phyloP scores from a whole-genome alignment of 2,329 filamentous ascomycete species.

The Colletotrichum horii region DNA sequence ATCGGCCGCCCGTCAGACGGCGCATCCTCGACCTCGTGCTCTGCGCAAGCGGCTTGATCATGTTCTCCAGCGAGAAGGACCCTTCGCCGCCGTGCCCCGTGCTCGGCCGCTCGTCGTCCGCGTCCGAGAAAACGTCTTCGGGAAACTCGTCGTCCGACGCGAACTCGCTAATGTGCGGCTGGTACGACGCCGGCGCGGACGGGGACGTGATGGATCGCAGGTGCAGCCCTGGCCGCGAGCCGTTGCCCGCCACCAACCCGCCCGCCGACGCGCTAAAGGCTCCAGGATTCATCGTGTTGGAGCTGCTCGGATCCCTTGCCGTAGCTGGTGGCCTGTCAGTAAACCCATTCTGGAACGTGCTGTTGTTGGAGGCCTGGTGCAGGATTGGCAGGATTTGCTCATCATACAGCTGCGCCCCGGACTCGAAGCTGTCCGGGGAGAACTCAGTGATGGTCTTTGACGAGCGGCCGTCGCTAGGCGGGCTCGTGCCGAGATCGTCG shows the following conservation, averaged over 20 bases:
- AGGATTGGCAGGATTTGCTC: conserved; percentile 91
- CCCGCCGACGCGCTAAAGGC: conserved; percentile 53
- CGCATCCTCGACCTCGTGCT: conserved; percentile 65
- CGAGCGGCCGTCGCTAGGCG: conserved; percentile 65
- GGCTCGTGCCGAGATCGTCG: conserved; percentile 67
- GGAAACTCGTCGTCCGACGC: conserved; percentile 78
- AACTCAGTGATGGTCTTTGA: conserved; percentile 70
- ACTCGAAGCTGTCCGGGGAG: conserved; percentile 70
- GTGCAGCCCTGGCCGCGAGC: conserved; percentile 72
- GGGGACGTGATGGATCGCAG: conserved; percentile 86
- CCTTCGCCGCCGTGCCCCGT: conserved; percentile 45
- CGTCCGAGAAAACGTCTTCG: conserved; percentile 81
- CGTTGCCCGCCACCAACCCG: conserved; percentile 29
- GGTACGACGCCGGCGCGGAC: conserved; percentile 60
- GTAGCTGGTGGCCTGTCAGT: conserved; percentile 71
- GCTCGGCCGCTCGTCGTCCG: conserved; percentile 62
- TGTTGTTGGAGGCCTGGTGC: conserved; percentile 82
- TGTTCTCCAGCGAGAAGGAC: conserved; percentile 64
- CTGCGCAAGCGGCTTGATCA: conserved; percentile 64
- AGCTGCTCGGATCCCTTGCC: conserved; percentile 64
- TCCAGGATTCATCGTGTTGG: conserved; percentile 67
- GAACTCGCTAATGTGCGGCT: conserved; percentile 63
- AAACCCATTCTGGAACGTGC: conserved; percentile 87
- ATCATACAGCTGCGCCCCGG: conserved; percentile 85
- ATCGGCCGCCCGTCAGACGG: conserved; percentile 63